phyloP scores from a whole-genome alignment of 225 moss, liverwort and hornwort species.

The Lunularia cruciata region DNA sequence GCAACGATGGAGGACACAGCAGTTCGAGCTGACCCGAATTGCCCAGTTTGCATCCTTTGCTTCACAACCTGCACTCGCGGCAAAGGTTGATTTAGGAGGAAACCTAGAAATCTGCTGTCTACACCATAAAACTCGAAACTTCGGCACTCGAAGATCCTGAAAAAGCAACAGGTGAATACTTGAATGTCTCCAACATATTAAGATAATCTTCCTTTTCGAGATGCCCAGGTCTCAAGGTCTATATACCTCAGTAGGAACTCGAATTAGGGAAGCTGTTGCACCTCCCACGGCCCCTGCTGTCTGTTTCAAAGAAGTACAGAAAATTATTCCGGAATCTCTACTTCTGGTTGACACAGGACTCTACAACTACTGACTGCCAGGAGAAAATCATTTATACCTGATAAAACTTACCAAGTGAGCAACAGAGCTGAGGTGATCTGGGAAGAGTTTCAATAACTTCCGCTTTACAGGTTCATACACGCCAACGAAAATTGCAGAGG shows the following conservation, averaged over 20 bases:
- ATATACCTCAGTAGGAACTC: conserved; percentile 87
- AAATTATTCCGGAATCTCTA: neutral
- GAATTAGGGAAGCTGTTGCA: conserved; percentile 82
- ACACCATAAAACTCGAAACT: too few species aligned
- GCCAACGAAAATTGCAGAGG: conserved; percentile 93
- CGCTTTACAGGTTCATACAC: conserved; percentile 94
- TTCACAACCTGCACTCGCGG: conserved; percentile 73
- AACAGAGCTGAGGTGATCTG: conserved; percentile 84
- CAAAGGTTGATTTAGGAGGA: neutral
- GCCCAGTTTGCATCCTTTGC: conserved; percentile 98
- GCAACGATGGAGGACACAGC: conserved; percentile 79
- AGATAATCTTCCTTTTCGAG: neutral
- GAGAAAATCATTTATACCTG: too few species aligned
- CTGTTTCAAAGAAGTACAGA: conserved; percentile 23
- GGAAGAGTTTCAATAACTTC: conserved; percentile 69
- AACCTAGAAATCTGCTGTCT: neutral
- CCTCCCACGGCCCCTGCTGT: conserved; percentile 90
- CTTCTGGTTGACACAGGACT: neutral
- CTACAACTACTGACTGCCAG: neutral
- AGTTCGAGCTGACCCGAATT: conserved; percentile 81
- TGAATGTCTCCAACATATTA: neutral
- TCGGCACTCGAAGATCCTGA: too few species aligned
- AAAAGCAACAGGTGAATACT: too few species aligned
- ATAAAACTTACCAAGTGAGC: conserved; percentile 88
- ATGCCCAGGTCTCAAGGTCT: neutral